Base-by-base conservation (phyloP, 352 stramenopile genomes). In the Phytophthora citrophthora region DNA sequence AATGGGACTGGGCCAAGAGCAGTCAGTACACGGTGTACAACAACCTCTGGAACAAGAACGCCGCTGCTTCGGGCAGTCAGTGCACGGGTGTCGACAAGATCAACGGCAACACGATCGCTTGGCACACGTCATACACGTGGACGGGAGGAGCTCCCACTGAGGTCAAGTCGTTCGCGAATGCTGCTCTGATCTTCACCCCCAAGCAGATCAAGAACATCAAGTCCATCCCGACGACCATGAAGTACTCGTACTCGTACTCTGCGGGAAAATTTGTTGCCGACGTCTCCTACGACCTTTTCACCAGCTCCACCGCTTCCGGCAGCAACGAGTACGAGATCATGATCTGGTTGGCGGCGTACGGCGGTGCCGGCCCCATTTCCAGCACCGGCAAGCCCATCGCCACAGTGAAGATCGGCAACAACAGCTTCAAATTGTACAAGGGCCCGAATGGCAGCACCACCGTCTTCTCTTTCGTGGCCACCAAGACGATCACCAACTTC, bases 1-100 rank as follows among this genome's bases (percentile, higher is more conserved):
- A 82, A 52, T 82, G 74, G 74, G 74, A 68, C 45, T 64, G 48
- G 20, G 43, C 49, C 20, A 72, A 67, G 24, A 58, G 59, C 27
- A 67, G 53, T 26, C 71, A 77, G 38, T 82, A 73, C 70, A 82
- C 75, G 27, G 52, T 82, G 27, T 82, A 82, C 70, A 82, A 82
- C 67, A 68, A 82, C 53, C 59, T 82, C n/a, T 82, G 74, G 74
- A 74, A 74, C 61, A 61, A 62, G 55, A 62, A 60, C 38, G 38
- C 60, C 5, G 66, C 70, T 18, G 66, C 67, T 4, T 79, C 74
- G 1, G 74, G 74, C 63, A 76, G 59, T 50, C 74, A 82, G 50
- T 82, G 74, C 57, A 82, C 74, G 24, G 74, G 74, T 8, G 70
- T 79, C 12, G 67, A 77, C 61, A 75, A 70, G 53, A 39, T 65